Conservation (phyloP, 2,329 filamentous ascomycete genomes). For the Fusarium siculi region DNA sequence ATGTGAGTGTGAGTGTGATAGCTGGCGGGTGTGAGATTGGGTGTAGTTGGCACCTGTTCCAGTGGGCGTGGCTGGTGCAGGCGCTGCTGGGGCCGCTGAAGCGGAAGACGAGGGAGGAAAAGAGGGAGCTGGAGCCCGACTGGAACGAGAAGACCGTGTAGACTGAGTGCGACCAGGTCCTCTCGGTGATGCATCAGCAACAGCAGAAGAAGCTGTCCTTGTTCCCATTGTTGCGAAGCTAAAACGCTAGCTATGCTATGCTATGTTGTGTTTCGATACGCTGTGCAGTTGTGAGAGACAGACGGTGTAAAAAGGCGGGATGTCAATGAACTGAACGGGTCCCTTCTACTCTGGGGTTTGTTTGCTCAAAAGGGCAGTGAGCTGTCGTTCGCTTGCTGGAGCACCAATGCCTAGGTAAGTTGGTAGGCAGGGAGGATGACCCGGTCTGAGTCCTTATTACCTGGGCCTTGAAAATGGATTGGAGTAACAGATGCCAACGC, state of each 20-base stretch:
- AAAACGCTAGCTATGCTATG: slow-evolving; percentile 8
- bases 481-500: slow-evolving; percentile 19
- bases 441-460: neutral
- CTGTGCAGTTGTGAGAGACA: slow-evolving; percentile 11
- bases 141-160: slow-evolving; percentile 47
- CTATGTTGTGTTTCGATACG: slow-evolving; percentile 7
- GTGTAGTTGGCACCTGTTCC: slow-evolving; percentile 36
- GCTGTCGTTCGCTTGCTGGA: slow-evolving; percentile 18
- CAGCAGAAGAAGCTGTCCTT: slow-evolving; percentile 38
- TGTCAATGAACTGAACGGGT: slow-evolving; percentile 26
- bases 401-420: slow-evolving; percentile 27
- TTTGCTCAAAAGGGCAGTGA: slow-evolving; percentile 35
- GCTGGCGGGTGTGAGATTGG: slow-evolving; percentile 41
- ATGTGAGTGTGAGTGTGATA: slow-evolving; percentile 40
- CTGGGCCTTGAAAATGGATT: slow-evolving; percentile 8
- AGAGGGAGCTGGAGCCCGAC: slow-evolving; percentile 34
- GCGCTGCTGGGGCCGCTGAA: slow-evolving; percentile 32
- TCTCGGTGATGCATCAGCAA: slow-evolving; percentile 40
- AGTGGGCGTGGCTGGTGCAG: slow-evolving; percentile 40
- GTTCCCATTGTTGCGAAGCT: slow-evolving; percentile 36
- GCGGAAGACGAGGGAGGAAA: slow-evolving; percentile 30
- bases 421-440: slow-evolving; percentile 15
- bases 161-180: slow-evolving; percentile 51
- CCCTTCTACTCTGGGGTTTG: slow-evolving; percentile 20
- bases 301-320: slow-evolving; percentile 28